These are phyloP conservation scores for Yamadazyma trypodendri DNA, from an alignment of 1,139 yeast species.

Conservation along the genomic window DNA sequence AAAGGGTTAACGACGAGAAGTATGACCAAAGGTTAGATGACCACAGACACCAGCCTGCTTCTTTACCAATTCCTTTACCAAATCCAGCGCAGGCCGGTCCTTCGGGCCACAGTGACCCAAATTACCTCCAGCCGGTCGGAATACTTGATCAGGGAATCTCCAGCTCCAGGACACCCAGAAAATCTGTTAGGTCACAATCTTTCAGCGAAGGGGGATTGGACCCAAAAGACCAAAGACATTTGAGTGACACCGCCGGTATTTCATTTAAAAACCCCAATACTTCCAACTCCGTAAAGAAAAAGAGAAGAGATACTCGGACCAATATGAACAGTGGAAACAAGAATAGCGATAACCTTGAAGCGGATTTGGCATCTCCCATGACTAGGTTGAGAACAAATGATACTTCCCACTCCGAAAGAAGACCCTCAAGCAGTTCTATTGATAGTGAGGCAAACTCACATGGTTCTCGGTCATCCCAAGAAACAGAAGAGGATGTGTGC, in stretches of 20 bases:
- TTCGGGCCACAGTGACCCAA: not conserved
- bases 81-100: slow-evolving; percentile 12
- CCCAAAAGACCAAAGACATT: slow-evolving; percentile 18
- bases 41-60: slow-evolving; percentile 52
- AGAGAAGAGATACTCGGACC: slow-evolving; percentile 17
- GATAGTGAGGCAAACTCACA: slow-evolving; percentile 71
- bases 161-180: slow-evolving; percentile 12
- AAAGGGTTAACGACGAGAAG: slow-evolving; percentile 42
- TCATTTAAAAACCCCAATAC: slow-evolving; percentile 5
- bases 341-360: slow-evolving; percentile 18
- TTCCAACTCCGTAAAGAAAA: slow-evolving; percentile 9
- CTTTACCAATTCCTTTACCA: slow-evolving; percentile 31
- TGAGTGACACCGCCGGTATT: slow-evolving; percentile 10
- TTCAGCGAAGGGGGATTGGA: slow-evolving; percentile 22
- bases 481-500: slow-evolving; percentile 96
- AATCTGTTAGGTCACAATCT: slow-evolving; percentile 33
- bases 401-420: slow-evolving; percentile 25
- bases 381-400: slow-evolving; percentile 34
- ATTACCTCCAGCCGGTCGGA: slow-evolving; percentile 11
- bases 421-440: slow-evolving; percentile 38
- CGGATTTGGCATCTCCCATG: slow-evolving; percentile 34
- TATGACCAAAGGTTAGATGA: slow-evolving; percentile 56
- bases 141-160: slow-evolving; percentile 10
- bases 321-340: not conserved
- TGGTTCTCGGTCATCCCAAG: slow-evolving; percentile 72